phyloP scores from a whole-genome alignment of 2,329 filamentous ascomycete species.

The Neoarthrinium moseri region DNA sequence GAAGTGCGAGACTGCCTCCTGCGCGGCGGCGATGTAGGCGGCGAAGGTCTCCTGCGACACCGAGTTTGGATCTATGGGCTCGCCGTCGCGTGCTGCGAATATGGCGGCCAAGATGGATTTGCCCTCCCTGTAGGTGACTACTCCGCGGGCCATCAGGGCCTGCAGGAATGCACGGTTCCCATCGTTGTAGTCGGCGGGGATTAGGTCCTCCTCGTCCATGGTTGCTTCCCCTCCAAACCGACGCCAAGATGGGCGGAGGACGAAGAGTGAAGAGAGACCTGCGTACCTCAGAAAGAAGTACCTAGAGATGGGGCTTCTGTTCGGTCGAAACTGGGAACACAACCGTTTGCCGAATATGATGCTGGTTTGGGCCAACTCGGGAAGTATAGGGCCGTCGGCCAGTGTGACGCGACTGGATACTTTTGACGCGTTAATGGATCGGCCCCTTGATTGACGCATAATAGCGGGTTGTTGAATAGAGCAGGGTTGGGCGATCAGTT shows the following conservation, averaged over 20 bases:
- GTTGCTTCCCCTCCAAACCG: not conserved
- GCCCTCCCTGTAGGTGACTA: slow-evolving; percentile 73
- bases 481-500: too few species aligned
- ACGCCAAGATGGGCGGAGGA: too few species aligned
- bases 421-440: not conserved
- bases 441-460: too few species aligned
- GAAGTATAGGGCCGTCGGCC: too few species aligned
- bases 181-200: slow-evolving; percentile 47
- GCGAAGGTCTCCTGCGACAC: slow-evolving; percentile 68
- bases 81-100: slow-evolving; percentile 50
- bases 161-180: slow-evolving; percentile 88
- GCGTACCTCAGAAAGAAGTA: too few species aligned
- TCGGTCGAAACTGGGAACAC: too few species aligned
- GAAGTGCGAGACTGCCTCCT: slow-evolving; percentile 71
- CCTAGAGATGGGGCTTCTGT: too few species aligned
- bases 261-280: too few species aligned
- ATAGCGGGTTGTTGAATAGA: too few species aligned
- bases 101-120: slow-evolving; percentile 76
- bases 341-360: too few species aligned
- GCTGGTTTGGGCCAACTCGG: too few species aligned
- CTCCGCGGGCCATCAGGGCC: slow-evolving; percentile 76
- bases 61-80: slow-evolving; percentile 48
- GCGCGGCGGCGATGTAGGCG: slow-evolving; percentile 68
- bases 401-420: not conserved
- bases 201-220: slow-evolving; percentile 29